Percentiles rank a stretch among this genome's conserved stretches.
Conservation (phyloP, 306 rosid species). For the Acacia confusa region DNA sequence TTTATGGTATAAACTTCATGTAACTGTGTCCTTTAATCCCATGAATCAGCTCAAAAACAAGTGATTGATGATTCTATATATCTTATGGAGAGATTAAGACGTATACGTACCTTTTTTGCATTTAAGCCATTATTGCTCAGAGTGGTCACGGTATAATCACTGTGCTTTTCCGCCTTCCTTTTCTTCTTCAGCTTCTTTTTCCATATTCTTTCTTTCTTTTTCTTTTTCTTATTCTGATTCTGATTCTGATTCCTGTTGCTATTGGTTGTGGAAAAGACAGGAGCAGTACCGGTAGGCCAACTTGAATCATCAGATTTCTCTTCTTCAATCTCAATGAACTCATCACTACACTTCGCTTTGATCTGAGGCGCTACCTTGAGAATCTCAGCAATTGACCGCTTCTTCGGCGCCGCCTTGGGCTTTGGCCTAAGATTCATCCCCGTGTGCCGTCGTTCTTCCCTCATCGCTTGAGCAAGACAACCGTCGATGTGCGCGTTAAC, state of each 20-base stretch:
- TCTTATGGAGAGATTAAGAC: slow-evolving; percentile 43
- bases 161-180: slow-evolving; percentile 34
- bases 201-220: slow-evolving; percentile 36
- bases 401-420: slow-evolving; percentile 59
- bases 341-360: slow-evolving; percentile 29
- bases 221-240: slow-evolving; percentile 35
- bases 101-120: slow-evolving; percentile 68
- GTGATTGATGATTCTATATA: slow-evolving; percentile 28
- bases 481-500: slow-evolving; percentile 68
- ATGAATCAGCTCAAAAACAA: slow-evolving; percentile 32
- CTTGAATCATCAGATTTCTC: slow-evolving; percentile 31
- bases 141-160: background rate
- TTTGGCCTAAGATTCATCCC: slow-evolving; percentile 44
- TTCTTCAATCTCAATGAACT: slow-evolving; percentile 19
- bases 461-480: slow-evolving; percentile 55
- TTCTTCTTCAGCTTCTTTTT: slow-evolving; percentile 39
- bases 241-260: slow-evolving; percentile 41
- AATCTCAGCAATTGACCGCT: slow-evolving; percentile 90
- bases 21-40: background rate
- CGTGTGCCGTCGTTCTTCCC: slow-evolving; percentile 47
- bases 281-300: background rate
- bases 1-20: slow-evolving; percentile 36
- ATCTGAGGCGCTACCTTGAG: slow-evolving; percentile 81
- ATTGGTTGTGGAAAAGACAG: slow-evolving; percentile 27
- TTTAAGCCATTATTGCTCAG: slow-evolving; percentile 29